These are phyloP conservation scores for Salix brachista DNA, from an alignment of 345 rosid species.

Conservation along the genomic window DNA sequence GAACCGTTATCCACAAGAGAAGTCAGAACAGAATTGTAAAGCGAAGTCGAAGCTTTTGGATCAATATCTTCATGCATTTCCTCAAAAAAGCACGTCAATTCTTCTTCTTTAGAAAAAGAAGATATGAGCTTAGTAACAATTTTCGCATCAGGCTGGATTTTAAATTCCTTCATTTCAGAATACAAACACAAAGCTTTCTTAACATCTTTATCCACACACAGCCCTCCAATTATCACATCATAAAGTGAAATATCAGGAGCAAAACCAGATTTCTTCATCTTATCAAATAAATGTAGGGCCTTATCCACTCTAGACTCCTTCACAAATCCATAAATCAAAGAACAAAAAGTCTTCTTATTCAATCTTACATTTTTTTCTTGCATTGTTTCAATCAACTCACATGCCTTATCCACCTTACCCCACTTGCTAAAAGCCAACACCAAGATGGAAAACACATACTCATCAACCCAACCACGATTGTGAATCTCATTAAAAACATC, in stretches of 20 bases:
- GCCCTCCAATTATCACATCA: constrained; percentile 68
- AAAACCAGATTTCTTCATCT: constrained; percentile 54
- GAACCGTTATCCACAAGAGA: constrained; percentile 34
- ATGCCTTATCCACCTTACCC: constrained; percentile 71
- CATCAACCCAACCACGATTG: constrained; percentile 66
- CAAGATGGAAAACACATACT: constrained; percentile 51
- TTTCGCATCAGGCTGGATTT: constrained; percentile 49
- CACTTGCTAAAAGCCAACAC: constrained; percentile 58
- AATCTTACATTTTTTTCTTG: constrained; percentile 46
- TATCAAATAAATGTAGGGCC: constrained; percentile 57
- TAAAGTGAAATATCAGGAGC: constrained; percentile 50
- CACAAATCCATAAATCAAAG: constrained; percentile 76
- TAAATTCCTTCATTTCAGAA: constrained; percentile 52
- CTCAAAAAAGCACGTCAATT: constrained; percentile 34
- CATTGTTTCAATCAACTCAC: constrained; percentile 63
- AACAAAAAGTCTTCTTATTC: constrained; percentile 64
- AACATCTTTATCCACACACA: constrained; percentile 49
- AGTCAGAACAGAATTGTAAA: constrained; percentile 45
- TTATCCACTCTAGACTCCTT: constrained; percentile 56
- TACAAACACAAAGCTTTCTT: constrained; percentile 55
- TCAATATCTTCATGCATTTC: constrained; percentile 44
- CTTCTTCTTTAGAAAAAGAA: constrained; percentile 50
- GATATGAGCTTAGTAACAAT: constrained; percentile 54
- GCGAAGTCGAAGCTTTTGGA: constrained; percentile 39
- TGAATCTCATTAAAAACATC: constrained; percentile 49